A percentile compares a stretch with the other conserved stretches of the same genome.
Conservation (phyloP, 2,329 filamentous ascomycete species). For the Rutstroemia sp. region DNA sequence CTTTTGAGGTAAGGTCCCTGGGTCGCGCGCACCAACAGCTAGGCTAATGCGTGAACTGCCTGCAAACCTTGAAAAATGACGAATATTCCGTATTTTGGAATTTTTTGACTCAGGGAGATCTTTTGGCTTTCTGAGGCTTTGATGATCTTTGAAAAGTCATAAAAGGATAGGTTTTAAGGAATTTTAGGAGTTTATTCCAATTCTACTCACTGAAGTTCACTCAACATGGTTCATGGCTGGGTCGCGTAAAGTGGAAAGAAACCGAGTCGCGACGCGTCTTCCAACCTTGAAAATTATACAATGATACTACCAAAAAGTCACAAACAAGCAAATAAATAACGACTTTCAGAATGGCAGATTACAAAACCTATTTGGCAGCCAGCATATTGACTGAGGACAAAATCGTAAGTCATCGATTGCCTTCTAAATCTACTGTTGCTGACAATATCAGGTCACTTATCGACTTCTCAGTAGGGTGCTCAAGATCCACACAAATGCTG, state of each 20-base stretch:
- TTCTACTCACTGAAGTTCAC: too few relatives aligned
- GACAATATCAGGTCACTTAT: constrained; percentile 67
- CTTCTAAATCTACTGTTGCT: neutral
- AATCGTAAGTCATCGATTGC: constrained; percentile 19
- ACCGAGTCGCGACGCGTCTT: constrained; percentile 7
- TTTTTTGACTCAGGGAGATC: too few relatives aligned
- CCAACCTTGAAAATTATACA: constrained; percentile 5
- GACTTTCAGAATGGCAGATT: constrained; percentile 26
- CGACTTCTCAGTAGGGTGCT: constrained; percentile 74
- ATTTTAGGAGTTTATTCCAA: too few relatives aligned
- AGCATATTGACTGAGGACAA: constrained; percentile 29
- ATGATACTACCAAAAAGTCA: constrained; percentile 8
- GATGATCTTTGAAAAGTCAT: too few relatives aligned
- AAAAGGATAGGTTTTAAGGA: too few relatives aligned
- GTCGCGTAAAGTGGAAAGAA: constrained; percentile 25
- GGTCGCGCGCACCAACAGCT: too few relatives aligned
- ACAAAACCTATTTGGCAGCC: constrained; percentile 29
- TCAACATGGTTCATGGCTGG: too few relatives aligned
- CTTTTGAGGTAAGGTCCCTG: constrained; percentile 6
- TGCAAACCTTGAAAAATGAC: too few relatives aligned
- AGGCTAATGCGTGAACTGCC: too few relatives aligned
- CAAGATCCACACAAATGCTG: constrained; percentile 75
- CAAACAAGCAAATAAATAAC: neutral
- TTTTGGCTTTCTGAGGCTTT: too few relatives aligned
- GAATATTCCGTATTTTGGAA: too few relatives aligned